Conservation (phyloP, 805 yeast genomes). For the Sugiyamaella smithiae region DNA sequence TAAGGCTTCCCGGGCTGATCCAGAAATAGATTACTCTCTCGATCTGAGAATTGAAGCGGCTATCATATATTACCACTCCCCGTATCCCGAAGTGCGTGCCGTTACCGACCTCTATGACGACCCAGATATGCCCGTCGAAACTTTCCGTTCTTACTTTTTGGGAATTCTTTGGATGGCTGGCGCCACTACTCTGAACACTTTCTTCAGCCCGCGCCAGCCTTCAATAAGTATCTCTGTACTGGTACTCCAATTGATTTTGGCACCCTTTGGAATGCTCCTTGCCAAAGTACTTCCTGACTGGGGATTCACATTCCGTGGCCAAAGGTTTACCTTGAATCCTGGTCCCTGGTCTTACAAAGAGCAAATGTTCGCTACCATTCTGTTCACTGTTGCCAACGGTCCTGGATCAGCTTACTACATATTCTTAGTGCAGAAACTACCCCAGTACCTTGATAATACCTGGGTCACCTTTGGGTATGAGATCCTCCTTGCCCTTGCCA, state of each 20-base stretch:
- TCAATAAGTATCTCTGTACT: conserved; percentile 42
- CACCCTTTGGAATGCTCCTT: conserved; percentile 50
- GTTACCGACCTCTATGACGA: conserved; percentile 47
- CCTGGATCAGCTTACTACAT: conserved; percentile 13
- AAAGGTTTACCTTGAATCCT: conserved; percentile 46
- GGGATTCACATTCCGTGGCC: conserved; percentile 42
- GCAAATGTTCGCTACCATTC: conserved; percentile 56
- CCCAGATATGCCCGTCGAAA: conserved; percentile 44
- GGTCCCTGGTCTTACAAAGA: conserved; percentile 64
- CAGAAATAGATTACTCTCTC: conserved; percentile 21
- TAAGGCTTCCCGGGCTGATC: conserved; percentile 9
- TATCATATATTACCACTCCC: conserved; percentile 40
- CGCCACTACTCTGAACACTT: conserved; percentile 54
- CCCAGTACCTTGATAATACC: conserved; percentile 25
- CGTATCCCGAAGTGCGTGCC: conserved; percentile 57
- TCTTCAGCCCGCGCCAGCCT: conserved; percentile 55
- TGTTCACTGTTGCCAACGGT: conserved; percentile 4
- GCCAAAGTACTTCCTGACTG: conserved; percentile 41
- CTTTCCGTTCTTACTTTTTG: conserved; percentile 46
- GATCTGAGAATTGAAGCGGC: conserved; percentile 38
- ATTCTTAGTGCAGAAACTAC: conserved; percentile 18
- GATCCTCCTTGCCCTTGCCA: conserved; percentile 42
- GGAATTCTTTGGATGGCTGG: conserved; percentile 44
- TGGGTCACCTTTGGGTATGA: conserved; percentile 44
- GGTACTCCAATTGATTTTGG: conserved; percentile 47